Percentiles rank a stretch among this genome's conserved stretches.
Conservation (phyloP, 345 rosid species). For the Angophora floribunda region DNA sequence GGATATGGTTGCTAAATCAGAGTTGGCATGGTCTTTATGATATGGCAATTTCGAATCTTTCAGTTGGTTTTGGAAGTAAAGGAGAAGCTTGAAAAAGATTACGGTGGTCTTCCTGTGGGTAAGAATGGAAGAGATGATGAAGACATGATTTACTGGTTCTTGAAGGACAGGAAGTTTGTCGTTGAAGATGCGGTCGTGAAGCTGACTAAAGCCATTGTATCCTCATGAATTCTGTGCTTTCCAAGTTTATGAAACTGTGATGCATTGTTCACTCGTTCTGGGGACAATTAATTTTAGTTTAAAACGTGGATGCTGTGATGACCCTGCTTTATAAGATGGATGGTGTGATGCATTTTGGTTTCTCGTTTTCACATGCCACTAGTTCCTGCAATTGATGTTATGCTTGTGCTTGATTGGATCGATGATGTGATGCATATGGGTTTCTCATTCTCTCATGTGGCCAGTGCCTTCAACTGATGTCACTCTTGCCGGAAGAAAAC, state of each 20-base stretch:
- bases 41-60: neutral
- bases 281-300: neutral
- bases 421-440: neutral
- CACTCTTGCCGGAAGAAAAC: neutral
- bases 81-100: slow-evolving; percentile 51
- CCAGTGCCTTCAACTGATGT: neutral
- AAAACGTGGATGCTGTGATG: neutral
- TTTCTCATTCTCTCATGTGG: neutral
- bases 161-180: slow-evolving; percentile 64
- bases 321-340: neutral
- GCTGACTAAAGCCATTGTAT: slow-evolving; percentile 76
- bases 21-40: neutral
- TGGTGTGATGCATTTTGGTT: neutral
- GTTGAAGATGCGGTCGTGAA: slow-evolving; percentile 53
- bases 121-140: slow-evolving; percentile 92
- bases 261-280: neutral
- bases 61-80: slow-evolving; percentile 80
- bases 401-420: neutral
- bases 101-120: slow-evolving; percentile 57
- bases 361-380: neutral
- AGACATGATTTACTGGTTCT: slow-evolving; percentile 84
- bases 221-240: slow-evolving; percentile 12
- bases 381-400: neutral
- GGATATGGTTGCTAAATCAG: neutral
- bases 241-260: neutral